Evolutionary conservation across 2,329 filamentous ascomycete genomes (phyloP).

Genomic region (Paraphoma chrysanthemicola): DNA sequence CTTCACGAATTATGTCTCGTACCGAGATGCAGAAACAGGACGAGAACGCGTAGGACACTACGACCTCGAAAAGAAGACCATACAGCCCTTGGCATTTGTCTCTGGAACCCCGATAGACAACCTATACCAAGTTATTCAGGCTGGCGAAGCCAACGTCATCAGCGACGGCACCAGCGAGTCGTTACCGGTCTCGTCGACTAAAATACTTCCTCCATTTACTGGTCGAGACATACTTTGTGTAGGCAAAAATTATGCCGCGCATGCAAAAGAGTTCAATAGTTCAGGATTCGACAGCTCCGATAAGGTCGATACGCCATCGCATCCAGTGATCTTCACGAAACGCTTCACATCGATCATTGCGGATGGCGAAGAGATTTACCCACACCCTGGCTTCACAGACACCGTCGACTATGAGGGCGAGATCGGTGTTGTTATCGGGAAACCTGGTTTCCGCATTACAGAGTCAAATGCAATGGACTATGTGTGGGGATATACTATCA

Average conservation of each 20-base stretch:
- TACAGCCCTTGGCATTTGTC: conserved; percentile 54
- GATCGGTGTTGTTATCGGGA: conserved; percentile 64
- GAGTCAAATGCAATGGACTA: conserved; percentile 57
- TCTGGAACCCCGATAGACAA: conserved; percentile 57
- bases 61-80: conserved; percentile 43
- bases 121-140: conserved; percentile 62
- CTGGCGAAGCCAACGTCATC: conserved; percentile 50
- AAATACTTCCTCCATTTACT: conserved; percentile 56
- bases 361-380: conserved; percentile 55
- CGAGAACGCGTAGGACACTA: conserved; percentile 52
- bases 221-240: conserved; percentile 62
- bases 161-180: conserved; percentile 33
- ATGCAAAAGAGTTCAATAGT: conserved; percentile 64
- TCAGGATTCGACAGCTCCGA: conserved; percentile 64
- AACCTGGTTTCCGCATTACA: conserved; percentile 52
- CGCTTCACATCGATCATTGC: conserved; percentile 61
- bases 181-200: conserved; percentile 46
- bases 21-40: conserved; percentile 25
- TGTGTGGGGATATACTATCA: conserved; percentile 65
- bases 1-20: conserved; percentile 51
- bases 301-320: conserved; percentile 59
- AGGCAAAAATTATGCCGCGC: conserved; percentile 65
- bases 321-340: conserved; percentile 65
- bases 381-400: conserved; percentile 57
- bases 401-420: conserved; percentile 65